Percentiles rank a stretch among this genome's conserved stretches.
Evolutionary conservation across 805 yeast genomes (phyloP).

Genomic region (Candida khao-thaluensis): DNA sequence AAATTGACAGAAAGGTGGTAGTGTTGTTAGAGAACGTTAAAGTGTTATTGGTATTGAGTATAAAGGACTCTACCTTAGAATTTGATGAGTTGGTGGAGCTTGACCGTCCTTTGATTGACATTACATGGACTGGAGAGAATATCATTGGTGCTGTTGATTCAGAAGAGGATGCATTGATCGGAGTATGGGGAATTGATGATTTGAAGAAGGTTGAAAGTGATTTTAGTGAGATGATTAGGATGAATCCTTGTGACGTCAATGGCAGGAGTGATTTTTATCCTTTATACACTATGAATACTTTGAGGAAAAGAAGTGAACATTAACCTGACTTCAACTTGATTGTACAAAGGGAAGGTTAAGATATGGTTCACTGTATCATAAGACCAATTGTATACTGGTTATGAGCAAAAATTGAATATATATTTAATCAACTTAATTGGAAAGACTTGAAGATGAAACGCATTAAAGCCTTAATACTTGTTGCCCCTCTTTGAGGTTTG

Average conservation of each 20-base stretch:
- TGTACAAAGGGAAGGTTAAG: too few relatives aligned
- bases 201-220: background rate
- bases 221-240: constrained; percentile 21
- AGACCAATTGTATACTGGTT: too few relatives aligned
- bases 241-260: constrained; percentile 32
- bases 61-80: constrained; percentile 21
- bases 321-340: too few relatives aligned
- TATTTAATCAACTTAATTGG: too few relatives aligned
- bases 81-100: constrained; percentile 32
- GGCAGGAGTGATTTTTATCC: constrained; percentile 44
- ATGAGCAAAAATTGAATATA: too few relatives aligned
- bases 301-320: constrained; percentile 66
- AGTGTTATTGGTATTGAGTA: constrained; percentile 39
- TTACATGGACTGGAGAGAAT: constrained; percentile 20
- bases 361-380: too few relatives aligned
- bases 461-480: too few relatives aligned
- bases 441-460: too few relatives aligned
- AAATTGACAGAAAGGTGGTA: constrained; percentile 26
- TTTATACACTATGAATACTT: constrained; percentile 46
- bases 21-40: constrained; percentile 54
- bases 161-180: constrained; percentile 23
- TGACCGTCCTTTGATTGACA: constrained; percentile 27
- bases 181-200: background rate
- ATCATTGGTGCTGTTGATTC: constrained; percentile 33
- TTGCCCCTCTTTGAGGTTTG: too few relatives aligned